These are phyloP conservation scores for Hirsutella rhossiliensis DNA, from an alignment of 2,329 filamentous ascomycete genomes.

Conservation along the genomic window DNA sequence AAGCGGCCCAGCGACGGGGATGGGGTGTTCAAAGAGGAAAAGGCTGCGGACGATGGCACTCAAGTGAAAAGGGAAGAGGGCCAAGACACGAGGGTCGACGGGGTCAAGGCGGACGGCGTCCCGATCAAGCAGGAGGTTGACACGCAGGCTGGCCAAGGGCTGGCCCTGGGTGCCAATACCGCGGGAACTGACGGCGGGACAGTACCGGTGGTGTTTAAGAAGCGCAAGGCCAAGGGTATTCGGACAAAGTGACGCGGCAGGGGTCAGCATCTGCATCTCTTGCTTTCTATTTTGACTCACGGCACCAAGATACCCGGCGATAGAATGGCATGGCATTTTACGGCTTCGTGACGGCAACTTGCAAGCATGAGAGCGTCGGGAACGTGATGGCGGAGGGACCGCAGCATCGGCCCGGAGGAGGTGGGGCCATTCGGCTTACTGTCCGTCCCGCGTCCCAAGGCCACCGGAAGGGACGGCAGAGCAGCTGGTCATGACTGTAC, in stretches of 20 bases:
- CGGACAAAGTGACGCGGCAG: constrained; percentile 37
- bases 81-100: constrained; percentile 8
- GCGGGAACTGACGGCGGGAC: constrained; percentile 19
- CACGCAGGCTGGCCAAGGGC: too few species aligned
- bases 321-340: not conserved
- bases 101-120: constrained; percentile 10
- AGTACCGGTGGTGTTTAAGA: constrained; percentile 61
- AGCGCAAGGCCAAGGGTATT: constrained; percentile 58
- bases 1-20: constrained; percentile 10
- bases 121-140: constrained; percentile 27
- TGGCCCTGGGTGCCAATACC: constrained; percentile 22
- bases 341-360: not conserved
- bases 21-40: constrained; percentile 11
- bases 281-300: not conserved
- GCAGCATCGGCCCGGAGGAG: too few species aligned
- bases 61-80: constrained; percentile 11
- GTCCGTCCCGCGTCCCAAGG: too few species aligned
- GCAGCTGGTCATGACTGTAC: too few species aligned
- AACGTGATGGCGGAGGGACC: too few species aligned
- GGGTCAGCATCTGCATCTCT: not conserved
- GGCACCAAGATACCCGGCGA: constrained; percentile 3
- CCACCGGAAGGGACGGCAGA: too few species aligned
- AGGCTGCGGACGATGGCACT: constrained; percentile 6
- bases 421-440: too few species aligned
- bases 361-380: too few species aligned